A percentile compares a stretch with the other conserved stretches of the same genome.
phyloP scores from a whole-genome alignment of 2,329 filamentous ascomycete species.

The Xylaria sp. region DNA sequence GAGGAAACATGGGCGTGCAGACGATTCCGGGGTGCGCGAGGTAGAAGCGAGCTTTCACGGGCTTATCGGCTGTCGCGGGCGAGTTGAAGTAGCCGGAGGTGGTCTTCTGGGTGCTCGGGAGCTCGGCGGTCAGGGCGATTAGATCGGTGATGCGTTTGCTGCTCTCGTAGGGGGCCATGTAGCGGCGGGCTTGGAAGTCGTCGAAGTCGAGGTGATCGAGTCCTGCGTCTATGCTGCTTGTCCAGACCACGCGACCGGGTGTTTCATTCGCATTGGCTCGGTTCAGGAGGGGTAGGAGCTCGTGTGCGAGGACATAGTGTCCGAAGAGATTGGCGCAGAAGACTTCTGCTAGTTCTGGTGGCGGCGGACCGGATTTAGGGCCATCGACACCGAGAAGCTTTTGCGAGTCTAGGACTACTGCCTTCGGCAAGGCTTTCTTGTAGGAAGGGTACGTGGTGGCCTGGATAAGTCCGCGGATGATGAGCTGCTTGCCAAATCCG shows the following conservation, averaged over 20 bases:
- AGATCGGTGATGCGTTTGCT: constrained; percentile 84
- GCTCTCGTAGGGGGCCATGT: constrained; percentile 68
- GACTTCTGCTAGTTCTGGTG: constrained; percentile 67
- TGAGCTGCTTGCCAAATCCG: constrained; percentile 46
- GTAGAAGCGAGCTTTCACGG: constrained; percentile 60
- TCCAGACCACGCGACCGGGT: constrained; percentile 74
- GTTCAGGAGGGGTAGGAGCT: constrained; percentile 68
- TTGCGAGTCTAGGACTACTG: constrained; percentile 39
- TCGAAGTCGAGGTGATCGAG: constrained; percentile 50
- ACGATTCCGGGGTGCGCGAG: constrained; percentile 83
- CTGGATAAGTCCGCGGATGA: constrained; percentile 58
- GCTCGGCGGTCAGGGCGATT: constrained; percentile 64
- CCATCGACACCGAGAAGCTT: constrained; percentile 26
- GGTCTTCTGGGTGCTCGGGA: constrained; percentile 57
- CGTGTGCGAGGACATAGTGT: constrained; percentile 83
- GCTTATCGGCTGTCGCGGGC: constrained; percentile 17
- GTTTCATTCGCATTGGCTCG: constrained; percentile 37
- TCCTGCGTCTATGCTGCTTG: constrained; percentile 71
- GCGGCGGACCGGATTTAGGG: constrained; percentile 37
- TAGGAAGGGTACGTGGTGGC: constrained; percentile 71
- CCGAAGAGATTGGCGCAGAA: constrained; percentile 94
- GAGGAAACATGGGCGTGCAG: constrained; percentile 72
- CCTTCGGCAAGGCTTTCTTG: constrained; percentile 57
- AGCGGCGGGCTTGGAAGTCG: constrained; percentile 71
- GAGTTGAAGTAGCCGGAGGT: constrained; percentile 52